Evolutionary conservation across 192 early-diverging fungal genomes (phyloP).

Genomic region (Entomortierella chlamydospora): DNA sequence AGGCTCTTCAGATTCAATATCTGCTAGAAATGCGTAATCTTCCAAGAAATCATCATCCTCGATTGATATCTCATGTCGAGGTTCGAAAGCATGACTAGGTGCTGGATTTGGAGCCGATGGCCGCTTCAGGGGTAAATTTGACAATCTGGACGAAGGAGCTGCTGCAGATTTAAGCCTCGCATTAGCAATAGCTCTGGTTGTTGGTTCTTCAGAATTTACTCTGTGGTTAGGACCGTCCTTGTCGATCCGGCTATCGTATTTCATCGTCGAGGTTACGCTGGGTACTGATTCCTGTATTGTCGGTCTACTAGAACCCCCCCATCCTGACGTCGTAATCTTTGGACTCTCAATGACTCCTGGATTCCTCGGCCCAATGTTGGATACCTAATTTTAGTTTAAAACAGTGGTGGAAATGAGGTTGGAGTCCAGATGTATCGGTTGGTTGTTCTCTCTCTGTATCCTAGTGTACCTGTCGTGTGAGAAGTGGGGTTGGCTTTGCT

Average conservation of each 20-base stretch:
- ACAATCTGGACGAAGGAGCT: not conserved
- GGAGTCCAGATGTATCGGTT: not conserved
- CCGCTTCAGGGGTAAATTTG: not conserved
- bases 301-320: constrained; percentile 36
- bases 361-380: constrained; percentile 10
- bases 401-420: not conserved
- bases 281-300: constrained; percentile 15
- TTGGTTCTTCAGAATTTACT: not conserved
- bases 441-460: not conserved
- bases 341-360: not conserved
- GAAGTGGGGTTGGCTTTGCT: not conserved
- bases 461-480: constrained; percentile 19
- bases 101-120: not conserved
- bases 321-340: constrained; percentile 7
- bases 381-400: constrained; percentile 10
- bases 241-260: not conserved
- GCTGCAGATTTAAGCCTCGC: not conserved
- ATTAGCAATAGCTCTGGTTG: not conserved
- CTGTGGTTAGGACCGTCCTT: not conserved
- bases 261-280: not conserved
- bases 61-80: not conserved
- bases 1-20: constrained; percentile 17
- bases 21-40: constrained; percentile 7
- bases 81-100: not conserved
- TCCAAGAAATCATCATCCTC: constrained; percentile 30